Conservation (phyloP, 2,329 filamentous ascomycete genomes). For the Colletotrichum australisinense region DNA sequence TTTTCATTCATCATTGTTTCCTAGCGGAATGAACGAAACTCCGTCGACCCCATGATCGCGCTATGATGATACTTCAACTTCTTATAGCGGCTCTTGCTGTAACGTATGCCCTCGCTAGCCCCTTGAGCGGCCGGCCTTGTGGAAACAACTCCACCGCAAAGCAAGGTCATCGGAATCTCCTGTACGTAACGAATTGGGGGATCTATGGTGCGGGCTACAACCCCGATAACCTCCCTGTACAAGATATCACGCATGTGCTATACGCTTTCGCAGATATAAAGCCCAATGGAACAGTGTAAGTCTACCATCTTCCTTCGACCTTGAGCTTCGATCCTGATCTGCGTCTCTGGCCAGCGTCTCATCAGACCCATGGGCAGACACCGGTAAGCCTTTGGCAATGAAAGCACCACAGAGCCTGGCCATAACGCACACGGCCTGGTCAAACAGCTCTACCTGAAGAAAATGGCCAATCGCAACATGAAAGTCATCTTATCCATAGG, state of each 20-base stretch:
- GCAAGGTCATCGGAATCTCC: constrained; percentile 5
- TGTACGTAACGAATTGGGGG: constrained; percentile 32
- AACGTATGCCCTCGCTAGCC: neutral
- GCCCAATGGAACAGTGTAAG: constrained; percentile 29
- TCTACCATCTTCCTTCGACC: neutral
- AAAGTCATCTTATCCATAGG: constrained; percentile 86
- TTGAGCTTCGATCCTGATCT: neutral
- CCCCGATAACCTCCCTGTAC: constrained; percentile 9
- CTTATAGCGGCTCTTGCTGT: neutral
- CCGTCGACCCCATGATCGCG: neutral
- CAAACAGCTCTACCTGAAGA: constrained; percentile 83
- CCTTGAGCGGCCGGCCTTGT: neutral
- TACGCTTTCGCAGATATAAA: constrained; percentile 29
- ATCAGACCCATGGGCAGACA: constrained; percentile 48
- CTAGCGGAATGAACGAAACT: neutral
- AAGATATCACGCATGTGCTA: constrained; percentile 19
- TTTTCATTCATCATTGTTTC: neutral
- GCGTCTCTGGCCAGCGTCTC: constrained; percentile 39
- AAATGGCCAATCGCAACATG: constrained; percentile 80
- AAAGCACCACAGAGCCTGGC: constrained; percentile 45
- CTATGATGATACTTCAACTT: neutral
- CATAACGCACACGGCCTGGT: constrained; percentile 84
- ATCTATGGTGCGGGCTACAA: constrained; percentile 25
- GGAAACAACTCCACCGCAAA: neutral
- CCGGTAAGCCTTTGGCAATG: constrained; percentile 15